These are phyloP conservation scores for Lentinula sp. DNA, from an alignment of 768 basidiomycete genomes.

Conservation along the genomic window DNA sequence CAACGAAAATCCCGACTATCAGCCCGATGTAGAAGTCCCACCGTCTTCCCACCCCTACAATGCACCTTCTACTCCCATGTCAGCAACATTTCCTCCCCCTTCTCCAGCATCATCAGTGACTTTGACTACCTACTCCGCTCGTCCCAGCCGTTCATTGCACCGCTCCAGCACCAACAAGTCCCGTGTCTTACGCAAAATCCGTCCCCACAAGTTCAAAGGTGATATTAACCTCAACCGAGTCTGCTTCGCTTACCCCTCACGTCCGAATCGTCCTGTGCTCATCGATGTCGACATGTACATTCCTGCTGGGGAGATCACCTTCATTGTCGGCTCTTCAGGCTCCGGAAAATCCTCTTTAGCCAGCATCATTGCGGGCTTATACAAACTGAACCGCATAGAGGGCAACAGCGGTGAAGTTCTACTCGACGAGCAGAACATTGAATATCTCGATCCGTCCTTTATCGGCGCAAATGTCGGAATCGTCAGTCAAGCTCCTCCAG, in stretches of 20 bases:
- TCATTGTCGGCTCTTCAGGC: slow-evolving; percentile 75
- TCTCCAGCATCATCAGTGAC: neutral
- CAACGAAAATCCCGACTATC: slow-evolving; percentile 24
- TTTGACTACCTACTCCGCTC: slow-evolving; percentile 5
- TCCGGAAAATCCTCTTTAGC: slow-evolving; percentile 74
- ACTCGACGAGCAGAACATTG: slow-evolving; percentile 79
- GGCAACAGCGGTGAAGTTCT: slow-evolving; percentile 51
- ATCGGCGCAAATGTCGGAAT: slow-evolving; percentile 64
- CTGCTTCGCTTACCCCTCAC: slow-evolving; percentile 69
- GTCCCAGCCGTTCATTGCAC: slow-evolving; percentile 12
- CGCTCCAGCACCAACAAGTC: neutral
- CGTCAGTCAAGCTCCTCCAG: slow-evolving; percentile 62
- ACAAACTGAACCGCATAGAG: slow-evolving; percentile 36
- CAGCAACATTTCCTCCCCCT: slow-evolving; percentile 49
- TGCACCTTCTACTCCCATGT: slow-evolving; percentile 28
- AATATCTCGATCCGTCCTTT: slow-evolving; percentile 68
- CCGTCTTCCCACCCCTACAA: neutral
- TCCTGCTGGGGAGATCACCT: slow-evolving; percentile 67
- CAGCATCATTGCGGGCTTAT: slow-evolving; percentile 64
- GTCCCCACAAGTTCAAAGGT: slow-evolving; percentile 58
- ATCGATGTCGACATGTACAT: slow-evolving; percentile 58
- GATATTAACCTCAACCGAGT: slow-evolving; percentile 60
- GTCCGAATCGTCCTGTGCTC: slow-evolving; percentile 56
- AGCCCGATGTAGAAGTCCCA: neutral
- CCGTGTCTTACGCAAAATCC: slow-evolving; percentile 51